phyloP scores from a whole-genome alignment of 257 asterid species.

The Capsicum pubescens region DNA sequence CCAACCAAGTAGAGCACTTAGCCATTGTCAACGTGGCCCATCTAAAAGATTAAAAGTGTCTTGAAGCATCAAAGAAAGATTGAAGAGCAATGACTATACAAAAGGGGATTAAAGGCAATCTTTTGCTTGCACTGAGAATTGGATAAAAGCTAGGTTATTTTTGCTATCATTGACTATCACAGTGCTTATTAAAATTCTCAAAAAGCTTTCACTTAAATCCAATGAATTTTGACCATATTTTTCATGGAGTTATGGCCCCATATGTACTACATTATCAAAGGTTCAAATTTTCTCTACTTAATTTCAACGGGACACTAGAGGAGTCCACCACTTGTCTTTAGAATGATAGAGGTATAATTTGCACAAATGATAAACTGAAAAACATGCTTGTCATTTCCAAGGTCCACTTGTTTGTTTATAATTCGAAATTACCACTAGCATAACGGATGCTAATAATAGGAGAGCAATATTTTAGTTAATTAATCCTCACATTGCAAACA shows the following conservation, averaged over 20 bases:
- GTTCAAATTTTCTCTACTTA: slow-evolving; percentile 33
- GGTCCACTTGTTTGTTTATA: background rate
- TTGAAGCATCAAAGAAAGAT: slow-evolving; percentile 10
- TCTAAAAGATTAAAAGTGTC: slow-evolving; percentile 27
- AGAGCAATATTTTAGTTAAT: background rate
- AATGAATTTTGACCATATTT: slow-evolving; percentile 39
- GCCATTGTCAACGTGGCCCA: slow-evolving; percentile 31
- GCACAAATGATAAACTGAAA: slow-evolving; percentile 27
- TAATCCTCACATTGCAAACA: background rate
- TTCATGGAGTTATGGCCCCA: slow-evolving; percentile 25
- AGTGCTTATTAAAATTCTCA: slow-evolving; percentile 42
- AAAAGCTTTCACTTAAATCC: slow-evolving; percentile 27
- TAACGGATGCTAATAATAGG: background rate
- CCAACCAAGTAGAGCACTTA: slow-evolving; percentile 23
- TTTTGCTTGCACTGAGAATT: slow-evolving; percentile 57
- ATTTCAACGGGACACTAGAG: slow-evolving; percentile 33
- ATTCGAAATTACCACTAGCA: background rate
- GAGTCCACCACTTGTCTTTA: slow-evolving; percentile 42
- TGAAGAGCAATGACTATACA: slow-evolving; percentile 21
- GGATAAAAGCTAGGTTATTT: slow-evolving; percentile 48
- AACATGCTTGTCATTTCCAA: slow-evolving; percentile 25
- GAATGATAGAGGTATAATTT: slow-evolving; percentile 31
- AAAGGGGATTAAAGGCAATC: slow-evolving; percentile 54
- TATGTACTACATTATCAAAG: slow-evolving; percentile 48
- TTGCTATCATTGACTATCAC: slow-evolving; percentile 68